Conservation (phyloP, 805 yeast genomes). For the Cyberlindnera amylophila region DNA sequence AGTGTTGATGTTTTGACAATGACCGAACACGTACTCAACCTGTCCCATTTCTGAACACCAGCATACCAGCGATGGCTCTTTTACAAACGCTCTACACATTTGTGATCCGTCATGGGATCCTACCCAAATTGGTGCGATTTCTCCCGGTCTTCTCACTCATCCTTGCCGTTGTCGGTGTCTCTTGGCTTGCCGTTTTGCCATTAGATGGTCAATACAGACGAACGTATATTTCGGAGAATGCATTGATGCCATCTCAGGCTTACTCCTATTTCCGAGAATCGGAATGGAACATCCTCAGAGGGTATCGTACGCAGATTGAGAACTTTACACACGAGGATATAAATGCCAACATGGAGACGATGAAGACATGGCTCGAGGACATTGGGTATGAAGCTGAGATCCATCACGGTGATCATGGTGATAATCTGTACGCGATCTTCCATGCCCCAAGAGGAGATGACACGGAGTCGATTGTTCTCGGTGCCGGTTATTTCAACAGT, state of each 20-base stretch:
- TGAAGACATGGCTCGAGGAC: conserved; percentile 60
- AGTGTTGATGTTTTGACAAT: too few species aligned
- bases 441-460: conserved; percentile 96
- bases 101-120: conserved; percentile 40
- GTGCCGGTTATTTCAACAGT: conserved; percentile 80
- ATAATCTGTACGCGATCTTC: conserved; percentile 68
- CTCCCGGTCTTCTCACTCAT: conserved; percentile 43
- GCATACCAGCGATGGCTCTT: conserved; percentile 42
- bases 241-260: conserved; percentile 95
- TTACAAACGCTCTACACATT: conserved; percentile 42
- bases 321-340: conserved; percentile 26
- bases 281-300: conserved; percentile 91
- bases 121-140: conserved; percentile 40
- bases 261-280: conserved; percentile 86
- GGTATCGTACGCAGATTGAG: conserved; percentile 55
- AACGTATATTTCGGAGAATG: conserved; percentile 93
- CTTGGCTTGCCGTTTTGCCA: conserved; percentile 66
- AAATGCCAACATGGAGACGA: conserved; percentile 38
- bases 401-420: conserved; percentile 36
- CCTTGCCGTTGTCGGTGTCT: conserved; percentile 43
- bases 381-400: conserved; percentile 66
- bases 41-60: too few species aligned
- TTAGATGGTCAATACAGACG: conserved; percentile 74
- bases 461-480: conserved; percentile 89
- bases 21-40: too few species aligned